These are phyloP conservation scores for Xylaria digitata DNA, from an alignment of 2,329 filamentous ascomycete species.

Conservation along the genomic window DNA sequence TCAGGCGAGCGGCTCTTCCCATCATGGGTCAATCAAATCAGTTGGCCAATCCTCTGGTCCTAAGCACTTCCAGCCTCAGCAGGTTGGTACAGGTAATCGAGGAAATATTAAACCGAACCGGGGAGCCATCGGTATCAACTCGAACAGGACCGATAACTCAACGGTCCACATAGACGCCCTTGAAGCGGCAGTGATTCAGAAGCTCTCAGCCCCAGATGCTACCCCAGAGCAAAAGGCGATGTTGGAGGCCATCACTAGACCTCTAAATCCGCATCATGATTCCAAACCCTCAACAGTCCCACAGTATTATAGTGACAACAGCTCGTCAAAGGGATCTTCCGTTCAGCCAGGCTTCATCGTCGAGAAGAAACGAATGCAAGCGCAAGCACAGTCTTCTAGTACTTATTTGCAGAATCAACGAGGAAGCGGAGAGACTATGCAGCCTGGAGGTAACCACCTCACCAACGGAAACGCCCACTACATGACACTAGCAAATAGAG, in stretches of 20 bases:
- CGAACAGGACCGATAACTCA: conserved; percentile 41
- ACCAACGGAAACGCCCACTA: conserved; percentile 24
- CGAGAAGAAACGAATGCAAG: conserved; percentile 23
- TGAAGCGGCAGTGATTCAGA: conserved; percentile 43
- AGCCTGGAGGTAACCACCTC: conserved; percentile 30
- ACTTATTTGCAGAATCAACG: conserved; percentile 29
- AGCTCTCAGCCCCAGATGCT: conserved; percentile 26
- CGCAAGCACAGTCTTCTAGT: conserved; percentile 23
- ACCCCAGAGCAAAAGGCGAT: conserved; percentile 32
- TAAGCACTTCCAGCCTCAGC: conserved; percentile 38
- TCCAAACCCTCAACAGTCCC: conserved; percentile 7
- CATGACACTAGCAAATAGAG: conserved; percentile 18
- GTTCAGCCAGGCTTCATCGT: background rate
- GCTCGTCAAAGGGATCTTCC: conserved; percentile 28
- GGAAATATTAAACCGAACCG: conserved; percentile 33
- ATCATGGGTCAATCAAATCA: conserved; percentile 41
- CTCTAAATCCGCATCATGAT: conserved; percentile 33
- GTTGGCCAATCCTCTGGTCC: conserved; percentile 26
- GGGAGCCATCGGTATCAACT: conserved; percentile 45
- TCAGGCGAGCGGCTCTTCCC: conserved; percentile 40
- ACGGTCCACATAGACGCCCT: conserved; percentile 41
- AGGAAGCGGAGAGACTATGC: conserved; percentile 33
- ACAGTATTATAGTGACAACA: conserved; percentile 28
- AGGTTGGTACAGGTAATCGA: conserved; percentile 34
- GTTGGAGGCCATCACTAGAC: conserved; percentile 33